Conservation (phyloP, 2,329 filamentous ascomycete species). For the Nigrospora oryzae region DNA sequence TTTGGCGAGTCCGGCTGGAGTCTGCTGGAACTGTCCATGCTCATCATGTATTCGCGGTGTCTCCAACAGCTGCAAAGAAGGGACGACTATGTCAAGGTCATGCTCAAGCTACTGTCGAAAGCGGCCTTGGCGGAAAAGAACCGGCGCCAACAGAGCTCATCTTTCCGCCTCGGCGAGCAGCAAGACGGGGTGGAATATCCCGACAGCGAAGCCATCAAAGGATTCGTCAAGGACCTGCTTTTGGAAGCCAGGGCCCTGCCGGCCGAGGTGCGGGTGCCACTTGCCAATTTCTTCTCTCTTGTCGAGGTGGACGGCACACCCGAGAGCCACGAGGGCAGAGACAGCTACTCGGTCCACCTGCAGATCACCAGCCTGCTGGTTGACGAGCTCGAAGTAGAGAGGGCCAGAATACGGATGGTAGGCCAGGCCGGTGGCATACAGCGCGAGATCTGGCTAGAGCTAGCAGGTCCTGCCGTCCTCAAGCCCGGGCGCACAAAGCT, state of each 20-base stretch:
- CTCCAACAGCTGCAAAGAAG: conserved; percentile 66
- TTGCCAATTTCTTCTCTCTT: conserved; percentile 67
- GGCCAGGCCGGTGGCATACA: conserved; percentile 43
- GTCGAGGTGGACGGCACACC: conserved; percentile 61
- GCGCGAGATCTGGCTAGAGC: conserved; percentile 61
- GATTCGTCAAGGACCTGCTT: conserved; percentile 39
- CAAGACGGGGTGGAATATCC: conserved; percentile 20
- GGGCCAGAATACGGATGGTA: conserved; percentile 55
- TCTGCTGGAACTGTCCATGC: conserved; percentile 70
- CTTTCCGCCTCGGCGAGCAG: conserved; percentile 24
- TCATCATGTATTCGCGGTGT: conserved; percentile 79
- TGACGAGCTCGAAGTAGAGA: conserved; percentile 59
- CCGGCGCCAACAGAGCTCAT: conserved; percentile 29
- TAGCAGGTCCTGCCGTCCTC: conserved; percentile 34
- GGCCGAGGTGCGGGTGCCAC: conserved; percentile 56
- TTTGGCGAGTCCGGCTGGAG: conserved; percentile 76
- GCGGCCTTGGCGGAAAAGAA: conserved; percentile 48
- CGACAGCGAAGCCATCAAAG: conserved; percentile 30
- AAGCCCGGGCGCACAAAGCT: conserved; percentile 44
- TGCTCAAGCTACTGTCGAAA: conserved; percentile 67
- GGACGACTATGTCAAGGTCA: conserved; percentile 71
- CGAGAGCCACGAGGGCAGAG: conserved; percentile 59
- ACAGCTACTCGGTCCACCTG: conserved; percentile 67
- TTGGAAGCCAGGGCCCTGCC: conserved; percentile 32
- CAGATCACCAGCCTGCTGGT: conserved; percentile 63